Evolutionary conservation across 2,329 filamentous ascomycete species (phyloP).

Genomic region (Clathrospora elynae): DNA sequence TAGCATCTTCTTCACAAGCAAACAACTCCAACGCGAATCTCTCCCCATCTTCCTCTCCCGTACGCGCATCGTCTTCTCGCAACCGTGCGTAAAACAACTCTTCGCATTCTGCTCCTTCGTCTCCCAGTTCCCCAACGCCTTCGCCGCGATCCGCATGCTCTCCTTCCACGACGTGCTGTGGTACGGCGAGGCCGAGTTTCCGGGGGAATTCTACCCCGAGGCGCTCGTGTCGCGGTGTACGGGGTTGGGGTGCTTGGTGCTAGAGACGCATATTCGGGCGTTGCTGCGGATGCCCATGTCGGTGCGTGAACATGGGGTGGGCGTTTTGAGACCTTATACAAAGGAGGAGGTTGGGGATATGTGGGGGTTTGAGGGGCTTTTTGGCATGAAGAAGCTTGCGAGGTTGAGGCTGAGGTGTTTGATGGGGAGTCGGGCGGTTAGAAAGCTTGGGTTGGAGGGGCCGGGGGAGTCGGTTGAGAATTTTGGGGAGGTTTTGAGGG

Average conservation of each 20-base stretch:
- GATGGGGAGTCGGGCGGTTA: neutral
- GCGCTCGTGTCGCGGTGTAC: neutral
- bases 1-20: neutral
- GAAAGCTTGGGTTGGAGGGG: neutral
- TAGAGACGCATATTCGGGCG: neutral
- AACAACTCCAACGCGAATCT: neutral
- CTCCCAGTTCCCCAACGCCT: neutral
- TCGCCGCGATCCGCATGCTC: neutral
- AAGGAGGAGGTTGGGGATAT: neutral
- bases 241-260: neutral
- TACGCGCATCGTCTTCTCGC: constrained; percentile 1
- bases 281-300: neutral
- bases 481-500: neutral
- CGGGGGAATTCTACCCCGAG: neutral
- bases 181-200: neutral
- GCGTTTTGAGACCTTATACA: neutral
- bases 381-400: neutral
- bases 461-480: neutral
- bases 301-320: neutral
- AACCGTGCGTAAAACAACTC: neutral
- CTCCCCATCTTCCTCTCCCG: neutral
- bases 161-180: neutral
- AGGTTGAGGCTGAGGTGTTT: neutral
- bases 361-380: neutral
- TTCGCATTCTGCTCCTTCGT: neutral